Conservation (phyloP, 2,329 filamentous ascomycete genomes). For the Simplicillium sp. region DNA sequence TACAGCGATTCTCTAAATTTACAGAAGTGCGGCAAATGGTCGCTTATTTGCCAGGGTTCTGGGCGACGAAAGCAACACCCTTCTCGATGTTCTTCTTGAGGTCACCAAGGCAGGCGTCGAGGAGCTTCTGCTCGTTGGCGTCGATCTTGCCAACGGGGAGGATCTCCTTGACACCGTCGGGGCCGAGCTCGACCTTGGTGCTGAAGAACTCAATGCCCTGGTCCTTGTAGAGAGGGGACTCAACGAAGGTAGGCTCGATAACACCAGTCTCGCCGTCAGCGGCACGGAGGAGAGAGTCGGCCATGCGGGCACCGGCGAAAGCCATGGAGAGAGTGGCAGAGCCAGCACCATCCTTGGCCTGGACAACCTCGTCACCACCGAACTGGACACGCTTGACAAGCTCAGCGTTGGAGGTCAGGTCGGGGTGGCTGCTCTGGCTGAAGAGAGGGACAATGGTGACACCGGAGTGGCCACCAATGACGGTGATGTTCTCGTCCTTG, state of each 20-base stretch:
- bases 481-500: slow-evolving; percentile 85
- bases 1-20: no score
- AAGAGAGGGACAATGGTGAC: slow-evolving; percentile 98
- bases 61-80: slow-evolving; percentile 56
- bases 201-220: slow-evolving; percentile 97
- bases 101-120: slow-evolving; percentile 76
- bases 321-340: slow-evolving; percentile 98
- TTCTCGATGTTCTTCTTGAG: slow-evolving; percentile 94
- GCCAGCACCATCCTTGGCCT: slow-evolving; percentile 96
- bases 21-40: no score
- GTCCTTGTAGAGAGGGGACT: slow-evolving; percentile 97
- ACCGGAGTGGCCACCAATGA: slow-evolving; percentile 94
- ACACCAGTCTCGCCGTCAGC: slow-evolving; percentile 90
- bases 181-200: slow-evolving; percentile 89
- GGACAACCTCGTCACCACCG: slow-evolving; percentile 96
- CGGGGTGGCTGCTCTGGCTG: slow-evolving; percentile 81
- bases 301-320: slow-evolving; percentile 77
- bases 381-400: slow-evolving; percentile 96
- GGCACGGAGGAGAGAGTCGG: slow-evolving; percentile 89
- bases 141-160: slow-evolving; percentile 77
- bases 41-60: slow-evolving; percentile 51
- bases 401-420: slow-evolving; percentile 67
- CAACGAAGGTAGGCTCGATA: slow-evolving; percentile 91
- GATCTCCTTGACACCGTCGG: slow-evolving; percentile 92
- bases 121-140: slow-evolving; percentile 77